Base-by-base conservation (phyloP, 1,284 basidiomycete genomes). In the Malassezia pachydermatis region DNA sequence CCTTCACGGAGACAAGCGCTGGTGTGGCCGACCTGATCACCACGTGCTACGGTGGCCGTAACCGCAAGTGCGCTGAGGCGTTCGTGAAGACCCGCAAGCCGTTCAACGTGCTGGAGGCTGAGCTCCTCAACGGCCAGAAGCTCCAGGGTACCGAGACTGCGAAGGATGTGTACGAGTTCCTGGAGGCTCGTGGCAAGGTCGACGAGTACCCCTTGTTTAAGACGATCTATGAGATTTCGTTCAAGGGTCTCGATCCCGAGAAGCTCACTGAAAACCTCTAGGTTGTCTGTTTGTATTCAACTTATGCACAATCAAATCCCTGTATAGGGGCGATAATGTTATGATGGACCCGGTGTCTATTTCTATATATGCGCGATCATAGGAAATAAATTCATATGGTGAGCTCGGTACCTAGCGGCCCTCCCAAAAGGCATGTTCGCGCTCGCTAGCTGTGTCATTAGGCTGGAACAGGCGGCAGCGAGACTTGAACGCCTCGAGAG, bases 21-120 rank as follows among this genome's bases (percentile, higher is more conserved):
- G 78, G 78, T 37, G 73, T 80, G 20, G 78, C 78, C 7, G 78
- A 80, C 68, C 68, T 80, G 23, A 79, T 80, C 65, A 79, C 78
- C 4, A 77, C 77, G 7, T 78, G 45, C 43, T 72, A 79, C 17
- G 78, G 78, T 17, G 78, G 78, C 3, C 68, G 78, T 34, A 80
- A 80, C 64, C 70, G 75, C 46, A 75, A 76, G 63, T 73, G 73
- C 42, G 76, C 76, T 6, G 75, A 76, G 48, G 78, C 77, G 0
- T 79, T 78, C 56, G 78, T 77, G 24, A 75, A 68, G 56, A 75
- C 74, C 9, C 72, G 74, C 45, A 75, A 79, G 71, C 72, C 76
- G 2, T 79, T 79, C 47, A 74, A 77, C 32, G 70, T 74, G 45
- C 71, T 80, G 8, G 78, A 80, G 64, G 71, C 74, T 55, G 76